A percentile compares a stretch with the other conserved stretches of the same genome.
Conservation (phyloP, 2,329 filamentous ascomycete genomes). For the Pseudodiploospora longispora region DNA sequence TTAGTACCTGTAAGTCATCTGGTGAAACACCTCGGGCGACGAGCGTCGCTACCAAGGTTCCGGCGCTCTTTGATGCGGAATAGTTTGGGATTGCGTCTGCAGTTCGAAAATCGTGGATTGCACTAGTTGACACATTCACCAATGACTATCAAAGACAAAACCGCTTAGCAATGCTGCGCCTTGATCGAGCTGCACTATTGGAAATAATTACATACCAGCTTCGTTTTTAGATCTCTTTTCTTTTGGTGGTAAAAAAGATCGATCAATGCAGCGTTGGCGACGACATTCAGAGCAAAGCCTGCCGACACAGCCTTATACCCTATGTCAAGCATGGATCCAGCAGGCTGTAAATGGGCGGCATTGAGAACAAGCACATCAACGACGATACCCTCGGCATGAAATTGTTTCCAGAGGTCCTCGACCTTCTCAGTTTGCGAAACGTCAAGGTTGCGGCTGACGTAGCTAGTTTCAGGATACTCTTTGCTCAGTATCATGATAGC, state of each 20-base stretch:
- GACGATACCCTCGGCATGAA: slow-evolving; percentile 15
- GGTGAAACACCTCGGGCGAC: slow-evolving; percentile 21
- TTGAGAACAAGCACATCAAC: slow-evolving; percentile 18
- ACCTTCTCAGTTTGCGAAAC: slow-evolving; percentile 15
- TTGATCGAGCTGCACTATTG: neutral
- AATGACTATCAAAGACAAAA: neutral
- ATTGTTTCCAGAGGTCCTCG: slow-evolving; percentile 20
- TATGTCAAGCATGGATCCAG: slow-evolving; percentile 3
- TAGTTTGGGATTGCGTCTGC: slow-evolving; percentile 16
- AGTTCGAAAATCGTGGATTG: slow-evolving; percentile 15
- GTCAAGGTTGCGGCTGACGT: slow-evolving; percentile 10
- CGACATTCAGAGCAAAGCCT: slow-evolving; percentile 9
- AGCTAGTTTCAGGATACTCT: slow-evolving; percentile 3
- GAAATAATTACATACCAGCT: slow-evolving; percentile 10
- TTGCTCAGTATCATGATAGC: neutral
- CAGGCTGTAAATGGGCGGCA: slow-evolving; percentile 4
- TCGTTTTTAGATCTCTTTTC: slow-evolving; percentile 10
- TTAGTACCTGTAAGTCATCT: slow-evolving; percentile 28
- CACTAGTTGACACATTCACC: slow-evolving; percentile 3
- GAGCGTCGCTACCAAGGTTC: slow-evolving; percentile 23
- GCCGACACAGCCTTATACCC: slow-evolving; percentile 8
- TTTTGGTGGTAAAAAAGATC: slow-evolving; percentile 27
- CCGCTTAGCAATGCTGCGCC: too few species aligned
- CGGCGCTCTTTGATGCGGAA: slow-evolving; percentile 26
- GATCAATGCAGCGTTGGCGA: slow-evolving; percentile 8